Evolutionary conservation across 2,329 filamentous ascomycete species (phyloP).

Genomic region (Alternaria triticimaculans): DNA sequence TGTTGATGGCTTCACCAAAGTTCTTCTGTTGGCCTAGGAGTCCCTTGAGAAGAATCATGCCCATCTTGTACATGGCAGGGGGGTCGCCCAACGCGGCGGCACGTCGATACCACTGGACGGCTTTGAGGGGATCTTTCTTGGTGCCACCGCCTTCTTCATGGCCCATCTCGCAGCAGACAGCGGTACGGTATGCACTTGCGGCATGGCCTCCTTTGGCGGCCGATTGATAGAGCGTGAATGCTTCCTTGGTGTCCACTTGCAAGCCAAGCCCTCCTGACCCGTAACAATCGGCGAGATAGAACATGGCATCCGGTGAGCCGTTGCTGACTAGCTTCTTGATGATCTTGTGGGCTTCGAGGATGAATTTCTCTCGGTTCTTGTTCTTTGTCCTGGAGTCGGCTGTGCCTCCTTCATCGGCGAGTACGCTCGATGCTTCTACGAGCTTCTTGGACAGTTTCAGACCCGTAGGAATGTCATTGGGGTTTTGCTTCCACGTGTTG

Average conservation of each 20-base stretch:
- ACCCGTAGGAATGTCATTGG: conserved; percentile 73
- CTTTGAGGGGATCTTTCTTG: conserved; percentile 86
- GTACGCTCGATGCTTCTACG: conserved; percentile 80
- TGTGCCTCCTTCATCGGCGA: conserved; percentile 78
- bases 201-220: conserved; percentile 89
- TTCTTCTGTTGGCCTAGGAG: conserved; percentile 86
- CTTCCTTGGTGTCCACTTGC: conserved; percentile 86
- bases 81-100: conserved; percentile 89
- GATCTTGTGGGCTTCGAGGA: conserved; percentile 86
- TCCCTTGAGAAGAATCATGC: conserved; percentile 93
- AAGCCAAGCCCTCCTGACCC: conserved; percentile 81
- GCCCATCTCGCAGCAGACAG: conserved; percentile 96
- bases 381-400: conserved; percentile 68
- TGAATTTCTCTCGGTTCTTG: conserved; percentile 79
- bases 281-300: conserved; percentile 88
- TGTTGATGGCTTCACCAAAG: conserved; percentile 83
- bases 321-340: conserved; percentile 82
- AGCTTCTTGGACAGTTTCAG: conserved; percentile 81
- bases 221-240: conserved; percentile 90
- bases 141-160: conserved; percentile 94
- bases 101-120: conserved; percentile 97
- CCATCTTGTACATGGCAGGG: conserved; percentile 97
- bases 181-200: conserved; percentile 88
- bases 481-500: conserved; percentile 69
- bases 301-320: conserved; percentile 86